phyloP scores from a whole-genome alignment of 1,139 yeast genomes.

The Nakaseomyces sp. region DNA sequence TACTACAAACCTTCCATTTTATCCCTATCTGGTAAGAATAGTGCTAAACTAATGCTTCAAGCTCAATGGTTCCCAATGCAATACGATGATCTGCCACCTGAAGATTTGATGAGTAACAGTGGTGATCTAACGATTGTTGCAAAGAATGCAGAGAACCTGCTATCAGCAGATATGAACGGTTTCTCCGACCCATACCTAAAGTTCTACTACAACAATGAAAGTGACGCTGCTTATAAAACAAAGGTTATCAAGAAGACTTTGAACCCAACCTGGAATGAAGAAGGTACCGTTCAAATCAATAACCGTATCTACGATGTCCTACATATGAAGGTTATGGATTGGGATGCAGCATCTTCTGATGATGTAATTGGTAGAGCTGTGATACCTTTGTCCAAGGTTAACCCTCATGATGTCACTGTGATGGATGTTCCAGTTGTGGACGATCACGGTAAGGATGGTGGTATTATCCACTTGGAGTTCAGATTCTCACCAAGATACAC shows the following conservation, averaged over 20 bases:
- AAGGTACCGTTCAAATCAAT: slow-evolving; percentile 38
- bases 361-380: slow-evolving; percentile 68
- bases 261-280: slow-evolving; percentile 81
- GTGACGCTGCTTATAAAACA: slow-evolving; percentile 52
- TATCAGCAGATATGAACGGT: slow-evolving; percentile 82
- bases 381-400: slow-evolving; percentile 52
- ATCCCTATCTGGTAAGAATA: slow-evolving; percentile 41
- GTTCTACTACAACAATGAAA: slow-evolving; percentile 55
- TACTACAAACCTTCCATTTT: slow-evolving; percentile 52
- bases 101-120: slow-evolving; percentile 65
- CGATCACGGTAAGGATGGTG: slow-evolving; percentile 46
- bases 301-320: slow-evolving; percentile 57
- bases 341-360: slow-evolving; percentile 89
- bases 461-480: slow-evolving; percentile 51
- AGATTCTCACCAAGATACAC: slow-evolving; percentile 66
- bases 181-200: slow-evolving; percentile 86
- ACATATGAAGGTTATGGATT: slow-evolving; percentile 58
- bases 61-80: slow-evolving; percentile 74
- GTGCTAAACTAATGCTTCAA: slow-evolving; percentile 47
- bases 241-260: slow-evolving; percentile 78
- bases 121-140: slow-evolving; percentile 65
- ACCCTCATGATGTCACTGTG: slow-evolving; percentile 46
- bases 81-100: slow-evolving; percentile 53
- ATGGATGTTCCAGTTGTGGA: slow-evolving; percentile 44
- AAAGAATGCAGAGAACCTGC: slow-evolving; percentile 57